Base-by-base conservation (phyloP, 352 stramenopile genomes). In the Phytophthora idaei region DNA sequence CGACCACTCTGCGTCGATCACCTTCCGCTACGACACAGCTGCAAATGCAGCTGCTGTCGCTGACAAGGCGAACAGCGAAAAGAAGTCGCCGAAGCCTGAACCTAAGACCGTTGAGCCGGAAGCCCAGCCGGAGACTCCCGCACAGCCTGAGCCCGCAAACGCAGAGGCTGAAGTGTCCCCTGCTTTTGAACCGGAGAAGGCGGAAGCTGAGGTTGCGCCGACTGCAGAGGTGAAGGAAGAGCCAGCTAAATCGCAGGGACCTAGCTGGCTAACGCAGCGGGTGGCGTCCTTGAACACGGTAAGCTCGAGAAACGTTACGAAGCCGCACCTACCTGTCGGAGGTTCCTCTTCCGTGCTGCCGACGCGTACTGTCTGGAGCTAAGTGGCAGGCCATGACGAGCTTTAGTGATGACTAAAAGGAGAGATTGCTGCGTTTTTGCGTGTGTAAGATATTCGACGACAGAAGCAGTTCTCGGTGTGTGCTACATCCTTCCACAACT, bases 1-100 rank as follows among this genome's bases (percentile, higher is more conserved):
- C 28, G 82, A 93, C 65, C 80, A 80, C 44, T 93, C 85, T 2
- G 69, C 76, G 11, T 93, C 85, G 2, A 73, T 93, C 34, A 91
- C 85, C 10, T 93, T 87, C 57, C 80, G 80, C 32, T 80, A 64
- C 27, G 84, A 92, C 36, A 69, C 68, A 32, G 68, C 68, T 34
- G 58, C 59, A 31, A 51, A 68, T 47, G 68, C 68, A 6, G 64
- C 64, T 44, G 82, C 82, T 31, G 75, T 71, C 5, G 52, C 75
- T 49, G 82, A 76, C 29, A 71, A 68, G 37, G 25, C 44, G 3
- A 71, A 50, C 15, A 71, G n/a, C 5, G 57, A 61, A 15, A 73
- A 70, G 25, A 60, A 63, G 1, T 53, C 53, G 11, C 17, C 56
- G 37, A 71, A 75, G 45, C 14, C 36, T 25, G 31, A 65, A 11